Percentiles rank a stretch among this genome's conserved stretches.
Conservation (phyloP, 2,329 filamentous ascomycete species). For the Calonectria hawksworthii region DNA sequence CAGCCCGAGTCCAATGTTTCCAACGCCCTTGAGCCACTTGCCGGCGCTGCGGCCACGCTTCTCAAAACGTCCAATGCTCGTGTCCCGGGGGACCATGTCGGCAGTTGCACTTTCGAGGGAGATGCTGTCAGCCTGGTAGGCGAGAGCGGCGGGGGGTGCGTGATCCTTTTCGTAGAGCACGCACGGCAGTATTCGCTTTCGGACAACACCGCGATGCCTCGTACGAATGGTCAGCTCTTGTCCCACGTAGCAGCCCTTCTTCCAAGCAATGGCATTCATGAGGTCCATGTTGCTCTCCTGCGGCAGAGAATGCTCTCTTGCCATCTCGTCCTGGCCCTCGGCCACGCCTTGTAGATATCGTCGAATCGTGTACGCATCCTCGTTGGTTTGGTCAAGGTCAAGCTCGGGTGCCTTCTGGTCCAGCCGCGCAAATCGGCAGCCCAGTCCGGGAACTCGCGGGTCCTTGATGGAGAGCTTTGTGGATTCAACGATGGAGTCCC, state of each 20-base stretch:
- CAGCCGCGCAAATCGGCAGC: constrained; percentile 61
- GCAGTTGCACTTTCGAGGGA: constrained; percentile 45
- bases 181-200: constrained; percentile 89
- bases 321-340: constrained; percentile 87
- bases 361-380: constrained; percentile 78
- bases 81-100: constrained; percentile 59
- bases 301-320: constrained; percentile 79
- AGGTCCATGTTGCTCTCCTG: constrained; percentile 92
- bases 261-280: constrained; percentile 89
- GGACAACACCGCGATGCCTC: constrained; percentile 91
- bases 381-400: constrained; percentile 61
- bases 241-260: constrained; percentile 96
- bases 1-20: constrained; percentile 88
- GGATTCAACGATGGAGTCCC: constrained; percentile 36
- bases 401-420: constrained; percentile 50
- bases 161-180: constrained; percentile 72
- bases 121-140: constrained; percentile 58
- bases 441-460: constrained; percentile 68
- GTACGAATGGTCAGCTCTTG: constrained; percentile 98
- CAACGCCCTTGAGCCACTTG: constrained; percentile 83
- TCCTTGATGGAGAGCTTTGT: constrained; percentile 61
- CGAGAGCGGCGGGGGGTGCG: constrained; percentile 55
- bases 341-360: constrained; percentile 85
- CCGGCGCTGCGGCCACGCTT: constrained; percentile 80
- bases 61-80: constrained; percentile 64